A percentile compares a stretch with the other conserved stretches of the same genome.
Conservation (phyloP, 2,329 filamentous ascomycete species). For the Remersonia thermophila region DNA sequence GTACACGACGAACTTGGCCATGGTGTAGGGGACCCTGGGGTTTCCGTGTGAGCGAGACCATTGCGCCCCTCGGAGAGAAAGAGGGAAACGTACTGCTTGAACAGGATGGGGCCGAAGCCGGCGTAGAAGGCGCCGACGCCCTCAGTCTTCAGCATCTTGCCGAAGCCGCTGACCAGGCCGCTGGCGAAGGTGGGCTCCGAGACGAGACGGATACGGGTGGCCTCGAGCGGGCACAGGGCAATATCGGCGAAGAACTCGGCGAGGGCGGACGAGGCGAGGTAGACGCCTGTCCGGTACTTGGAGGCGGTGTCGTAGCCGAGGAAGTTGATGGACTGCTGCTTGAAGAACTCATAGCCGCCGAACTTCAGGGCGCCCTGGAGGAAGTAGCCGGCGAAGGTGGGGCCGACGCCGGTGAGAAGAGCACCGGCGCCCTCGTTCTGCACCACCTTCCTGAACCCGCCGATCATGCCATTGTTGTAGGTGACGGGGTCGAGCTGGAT, state of each 20-base stretch:
- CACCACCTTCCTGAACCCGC: constrained; percentile 67
- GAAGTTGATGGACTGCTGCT: constrained; percentile 65
- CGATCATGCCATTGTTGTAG: constrained; percentile 71
- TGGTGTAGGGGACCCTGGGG: constrained; percentile 71
- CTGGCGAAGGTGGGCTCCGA: constrained; percentile 65
- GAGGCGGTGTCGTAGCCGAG: constrained; percentile 58
- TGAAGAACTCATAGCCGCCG: constrained; percentile 81
- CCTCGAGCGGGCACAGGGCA: constrained; percentile 72
- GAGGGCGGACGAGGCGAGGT: constrained; percentile 49
- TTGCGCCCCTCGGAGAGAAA: not conserved
- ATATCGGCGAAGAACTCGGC: constrained; percentile 55
- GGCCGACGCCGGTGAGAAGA: constrained; percentile 65
- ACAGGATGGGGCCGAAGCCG: constrained; percentile 66
- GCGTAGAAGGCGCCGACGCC: constrained; percentile 70
- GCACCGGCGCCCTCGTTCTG: constrained; percentile 63
- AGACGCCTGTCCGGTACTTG: constrained; percentile 61
- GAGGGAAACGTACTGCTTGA: constrained; percentile 52
- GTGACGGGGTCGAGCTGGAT: constrained; percentile 73
- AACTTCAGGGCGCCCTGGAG: constrained; percentile 81
- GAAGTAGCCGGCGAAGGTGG: constrained; percentile 72
- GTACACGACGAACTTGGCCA: constrained; percentile 81
- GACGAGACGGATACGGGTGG: constrained; percentile 74
- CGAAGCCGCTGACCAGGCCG: constrained; percentile 59
- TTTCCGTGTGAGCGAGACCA: constrained; percentile 12
- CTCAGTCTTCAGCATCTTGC: constrained; percentile 62